phyloP scores from a whole-genome alignment of 371 early-diverging fungal genomes.

The Sporodiniella umbellata region DNA sequence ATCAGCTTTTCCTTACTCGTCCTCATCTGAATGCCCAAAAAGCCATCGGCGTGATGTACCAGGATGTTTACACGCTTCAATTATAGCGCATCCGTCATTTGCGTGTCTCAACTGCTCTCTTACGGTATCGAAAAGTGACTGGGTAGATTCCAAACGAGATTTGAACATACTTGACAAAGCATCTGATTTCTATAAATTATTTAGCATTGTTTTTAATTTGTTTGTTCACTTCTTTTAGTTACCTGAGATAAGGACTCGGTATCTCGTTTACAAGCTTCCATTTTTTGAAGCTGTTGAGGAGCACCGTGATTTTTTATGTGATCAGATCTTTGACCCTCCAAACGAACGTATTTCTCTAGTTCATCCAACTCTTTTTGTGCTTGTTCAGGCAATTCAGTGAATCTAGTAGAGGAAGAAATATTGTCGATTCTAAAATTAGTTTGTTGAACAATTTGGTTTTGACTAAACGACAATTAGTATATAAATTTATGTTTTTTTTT shows the following conservation, averaged over 20 bases:
- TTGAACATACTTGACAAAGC: constrained; percentile 31
- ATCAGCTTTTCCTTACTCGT: constrained; percentile 26
- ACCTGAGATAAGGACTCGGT: constrained; percentile 34
- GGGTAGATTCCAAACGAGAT: constrained; percentile 21
- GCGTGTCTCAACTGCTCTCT: constrained; percentile 36
- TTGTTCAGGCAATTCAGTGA: constrained; percentile 41
- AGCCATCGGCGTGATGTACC: constrained; percentile 35
- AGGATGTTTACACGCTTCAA: constrained; percentile 39
- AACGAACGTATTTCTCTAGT: constrained; percentile 35
- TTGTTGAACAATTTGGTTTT: constrained; percentile 30
- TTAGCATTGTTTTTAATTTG: not conserved
- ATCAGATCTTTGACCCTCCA: constrained; percentile 35
- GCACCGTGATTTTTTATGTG: constrained; percentile 31
- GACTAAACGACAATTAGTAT: constrained; percentile 23
- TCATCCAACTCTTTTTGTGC: constrained; percentile 43
- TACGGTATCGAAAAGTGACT: constrained; percentile 26
- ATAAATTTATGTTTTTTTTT: no score
- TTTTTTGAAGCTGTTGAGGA: constrained; percentile 27
- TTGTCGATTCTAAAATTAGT: constrained; percentile 46
- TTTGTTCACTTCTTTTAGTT: not conserved
- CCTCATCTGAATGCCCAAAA: constrained; percentile 37
- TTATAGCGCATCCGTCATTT: constrained; percentile 31
- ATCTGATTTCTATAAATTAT: constrained; percentile 31
- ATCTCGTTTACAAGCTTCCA: constrained; percentile 21
- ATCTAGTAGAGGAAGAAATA: constrained; percentile 33